Percentiles rank a stretch among this genome's conserved stretches.
Evolutionary conservation across 805 yeast species (phyloP).

Genomic region (Cyberlindnera nakhonratchasimensis): DNA sequence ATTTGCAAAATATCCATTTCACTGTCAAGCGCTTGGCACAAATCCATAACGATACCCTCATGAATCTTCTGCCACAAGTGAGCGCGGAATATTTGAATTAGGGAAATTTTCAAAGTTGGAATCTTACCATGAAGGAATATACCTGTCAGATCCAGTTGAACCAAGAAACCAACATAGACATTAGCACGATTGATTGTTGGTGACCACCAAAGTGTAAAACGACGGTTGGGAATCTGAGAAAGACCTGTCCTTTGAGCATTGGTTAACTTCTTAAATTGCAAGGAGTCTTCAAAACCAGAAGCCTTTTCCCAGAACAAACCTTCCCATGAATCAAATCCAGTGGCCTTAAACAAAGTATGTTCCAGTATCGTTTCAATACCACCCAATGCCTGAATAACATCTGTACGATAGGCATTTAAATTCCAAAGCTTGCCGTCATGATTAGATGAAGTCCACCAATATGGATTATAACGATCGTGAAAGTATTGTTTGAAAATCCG

Average conservation of each 20-base stretch:
- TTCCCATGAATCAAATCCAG: conserved; percentile 98
- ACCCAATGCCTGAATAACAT: conserved; percentile 94
- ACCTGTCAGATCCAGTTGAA: conserved; percentile 94
- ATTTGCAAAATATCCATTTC: conserved; percentile 81
- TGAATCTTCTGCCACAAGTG: conserved; percentile 99
- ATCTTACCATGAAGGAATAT: conserved; percentile 96
- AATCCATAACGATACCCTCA: conserved; percentile 88
- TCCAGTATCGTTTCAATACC: conserved; percentile 95
- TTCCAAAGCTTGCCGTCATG: conserved; percentile 98
- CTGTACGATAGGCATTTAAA: conserved; percentile 85
- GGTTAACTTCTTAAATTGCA: conserved; percentile 91
- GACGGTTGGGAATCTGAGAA: conserved; percentile 94
- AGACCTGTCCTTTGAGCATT: conserved; percentile 97
- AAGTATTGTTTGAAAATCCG: conserved; percentile 73
- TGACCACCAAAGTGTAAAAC: conserved; percentile 99
- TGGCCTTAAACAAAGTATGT: conserved; percentile 92
- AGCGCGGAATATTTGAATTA: conserved; percentile 94
- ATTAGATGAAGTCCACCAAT: conserved; percentile 93
- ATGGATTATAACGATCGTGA: conserved; percentile 73
- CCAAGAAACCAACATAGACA: conserved; percentile 95
- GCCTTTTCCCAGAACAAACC: conserved; percentile 98
- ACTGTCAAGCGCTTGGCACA: conserved; percentile 87
- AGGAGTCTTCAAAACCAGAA: conserved; percentile 93
- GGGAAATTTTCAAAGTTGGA: conserved; percentile 92
- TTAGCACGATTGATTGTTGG: conserved; percentile 98